Evolutionary conservation across 176 grass and related monocot genomes (phyloP), one percentile per base, ranked within the genome.

Genomic region (Aechmea fasciata): DNA sequence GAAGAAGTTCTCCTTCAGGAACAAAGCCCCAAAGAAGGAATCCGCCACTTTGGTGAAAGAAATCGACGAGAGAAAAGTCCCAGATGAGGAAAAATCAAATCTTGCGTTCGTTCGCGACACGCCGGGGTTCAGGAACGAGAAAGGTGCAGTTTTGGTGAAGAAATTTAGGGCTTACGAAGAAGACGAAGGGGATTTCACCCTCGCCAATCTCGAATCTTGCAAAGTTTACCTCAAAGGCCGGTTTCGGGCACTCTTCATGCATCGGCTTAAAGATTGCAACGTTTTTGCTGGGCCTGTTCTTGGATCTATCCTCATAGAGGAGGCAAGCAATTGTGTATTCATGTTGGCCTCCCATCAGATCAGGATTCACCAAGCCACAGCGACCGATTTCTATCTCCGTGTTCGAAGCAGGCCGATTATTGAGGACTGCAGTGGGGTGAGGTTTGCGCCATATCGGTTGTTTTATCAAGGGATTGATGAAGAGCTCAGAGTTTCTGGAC

Each of bases 1-100:
- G 75, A 89, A 96, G 64, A 87, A 85, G 3, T 96, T 96, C 83
- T 91, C 92, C 19, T 96, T 96, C 76, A 82, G 75, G 78, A 91
- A 91, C 67, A 96, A 96, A 70, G 11, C 81, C 14, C 9, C 76
- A 1, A 91, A 87, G 77, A 89, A 69, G 24, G 81, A 96, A 52
- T 19, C 73, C 5, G 13, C 3, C 23, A n/a, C 49, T 52, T 33
- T 65, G 61, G 13, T 66, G 7, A 75, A 75, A 29, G 49, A 75
- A 66, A 48, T 75, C 11, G 73, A 75, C 3, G 73, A 54, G 13
- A 20, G 19, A 11, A 75, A 52, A 15, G 63, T 52, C 11, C 48
- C 25, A 0, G 71, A 49, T 69, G 61, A n/a, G 54, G 79, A 67
- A 59, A 84, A 50, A 15, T 57, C 64, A 13, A 41, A 17, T 17